Evolutionary conservation across 371 early-diverging fungal species (phyloP), one percentile per base, ranked within the genome.

Genomic region (Saksenaea vasiformis): DNA sequence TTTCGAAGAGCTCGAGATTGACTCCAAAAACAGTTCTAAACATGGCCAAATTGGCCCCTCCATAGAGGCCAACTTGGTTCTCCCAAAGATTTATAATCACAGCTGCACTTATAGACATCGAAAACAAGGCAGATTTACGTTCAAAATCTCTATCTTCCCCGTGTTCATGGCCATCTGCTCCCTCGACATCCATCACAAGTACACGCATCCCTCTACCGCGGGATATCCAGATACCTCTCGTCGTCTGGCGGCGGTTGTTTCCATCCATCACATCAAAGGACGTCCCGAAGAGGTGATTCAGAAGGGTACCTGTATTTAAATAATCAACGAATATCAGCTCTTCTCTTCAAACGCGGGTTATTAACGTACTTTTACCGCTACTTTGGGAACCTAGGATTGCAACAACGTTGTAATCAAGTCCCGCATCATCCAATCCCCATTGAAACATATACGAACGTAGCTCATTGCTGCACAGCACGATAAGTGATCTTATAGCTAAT

Each of bases 101-200:
- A 31, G 97, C 98, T 77, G 98, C 95, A 54, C 95, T 84, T 9
- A 94, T 93, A 1, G 99, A 96, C 70, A 99, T 84, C 22, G 98
- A 94, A 73, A 99, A 99, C 58, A 99, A 82, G 17, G 98, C 97
- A 59, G 93, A 94, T 81, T 96, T 97, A 56, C 99, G 89, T 76
- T 99, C 99, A 82, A 98, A 98, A 65, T 99, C 98, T 88, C 97
- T 97, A 71, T 99, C 94, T 78, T 99, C 99, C 58, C 98, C 98
- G 54, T 96, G 91, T 72, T 98, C 99, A 53, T 98, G 90, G 41
- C 99, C 98, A 72, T 99, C 99, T 3, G 97, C 96, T 51, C 99
- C 99, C 72, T 99, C 99, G 4, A 99, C 99, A 77, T 99, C 99
- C 88, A 98, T 87, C 55, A 98, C 92, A 34, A 99, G 82, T 15